Percentiles rank a stretch among this genome's conserved stretches.
Evolutionary conservation across 805 yeast genomes (phyloP).

Genomic region (Suhomyces canberraensis): DNA sequence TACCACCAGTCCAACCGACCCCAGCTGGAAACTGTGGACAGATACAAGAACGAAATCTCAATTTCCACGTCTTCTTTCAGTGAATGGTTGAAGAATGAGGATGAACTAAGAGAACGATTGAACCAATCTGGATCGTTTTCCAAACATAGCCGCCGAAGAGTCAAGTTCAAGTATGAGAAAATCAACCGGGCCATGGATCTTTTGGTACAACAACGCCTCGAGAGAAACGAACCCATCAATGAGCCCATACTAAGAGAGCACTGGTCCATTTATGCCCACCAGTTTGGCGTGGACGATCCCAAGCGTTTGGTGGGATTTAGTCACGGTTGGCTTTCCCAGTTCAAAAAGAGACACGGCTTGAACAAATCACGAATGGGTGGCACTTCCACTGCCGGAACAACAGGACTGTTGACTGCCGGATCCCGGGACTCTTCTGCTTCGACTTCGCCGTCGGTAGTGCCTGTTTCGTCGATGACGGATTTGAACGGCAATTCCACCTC

Average conservation of each 20-base stretch:
- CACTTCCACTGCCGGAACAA: slow-evolving; percentile 1
- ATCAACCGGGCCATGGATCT: slow-evolving; percentile 60
- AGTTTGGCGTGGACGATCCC: slow-evolving; percentile 58
- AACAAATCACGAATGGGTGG: slow-evolving; percentile 31
- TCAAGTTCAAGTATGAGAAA: slow-evolving; percentile 52
- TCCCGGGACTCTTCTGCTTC: slow-evolving; percentile 4
- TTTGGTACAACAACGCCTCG: slow-evolving; percentile 44
- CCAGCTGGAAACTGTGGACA: slow-evolving; percentile 56
- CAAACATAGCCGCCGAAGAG: slow-evolving; percentile 41
- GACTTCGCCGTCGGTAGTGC: slow-evolving; percentile 5
- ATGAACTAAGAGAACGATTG: slow-evolving; percentile 45
- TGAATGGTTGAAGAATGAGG: slow-evolving; percentile 59
- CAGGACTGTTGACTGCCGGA: slow-evolving; percentile 1
- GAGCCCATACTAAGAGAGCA: slow-evolving; percentile 55
- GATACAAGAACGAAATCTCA: slow-evolving; percentile 47
- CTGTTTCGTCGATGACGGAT: slow-evolving; percentile 1
- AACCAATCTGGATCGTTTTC: slow-evolving; percentile 28
- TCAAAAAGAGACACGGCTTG: slow-evolving; percentile 56
- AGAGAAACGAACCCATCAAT: slow-evolving; percentile 44
- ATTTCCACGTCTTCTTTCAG: slow-evolving; percentile 59
- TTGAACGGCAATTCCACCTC: neutral
- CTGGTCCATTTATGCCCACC: slow-evolving; percentile 54
- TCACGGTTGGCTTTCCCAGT: slow-evolving; percentile 63
- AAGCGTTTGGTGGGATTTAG: slow-evolving; percentile 52
- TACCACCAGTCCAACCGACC: slow-evolving; percentile 47